phyloP scores from a whole-genome alignment of 805 yeast species.

The Zygotorulaspora chibaensis region DNA sequence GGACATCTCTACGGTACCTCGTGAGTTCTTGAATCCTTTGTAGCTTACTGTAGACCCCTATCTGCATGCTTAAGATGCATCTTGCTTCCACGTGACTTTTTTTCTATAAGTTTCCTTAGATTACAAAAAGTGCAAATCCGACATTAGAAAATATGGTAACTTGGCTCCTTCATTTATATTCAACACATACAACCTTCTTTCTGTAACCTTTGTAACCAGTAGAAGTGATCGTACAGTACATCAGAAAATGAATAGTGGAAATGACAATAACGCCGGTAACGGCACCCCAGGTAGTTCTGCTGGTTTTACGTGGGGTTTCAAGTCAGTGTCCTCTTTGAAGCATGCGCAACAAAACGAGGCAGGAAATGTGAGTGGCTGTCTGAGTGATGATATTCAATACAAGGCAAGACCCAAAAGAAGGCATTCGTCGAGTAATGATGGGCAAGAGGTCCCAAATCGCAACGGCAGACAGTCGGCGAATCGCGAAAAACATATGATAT shows the following conservation, averaged over 20 bases:
- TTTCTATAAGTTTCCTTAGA: neutral
- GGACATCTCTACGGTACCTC: no score
- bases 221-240: neutral
- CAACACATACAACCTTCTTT: no score
- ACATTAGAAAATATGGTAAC: no score
- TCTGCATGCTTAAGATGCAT: no score
- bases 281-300: slow-evolving; percentile 9
- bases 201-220: no score
- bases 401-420: slow-evolving; percentile 17
- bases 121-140: neutral
- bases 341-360: neutral
- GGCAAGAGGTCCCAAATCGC: slow-evolving; percentile 4
- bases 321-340: slow-evolving; percentile 7
- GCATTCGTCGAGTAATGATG: slow-evolving; percentile 2
- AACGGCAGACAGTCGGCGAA: slow-evolving; percentile 1
- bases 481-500: slow-evolving; percentile 6
- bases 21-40: no score
- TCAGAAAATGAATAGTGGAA: neutral
- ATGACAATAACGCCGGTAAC: neutral
- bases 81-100: neutral
- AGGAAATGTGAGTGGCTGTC: neutral
- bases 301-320: slow-evolving; percentile 17
- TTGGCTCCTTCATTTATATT: no score
- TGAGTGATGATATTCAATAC: neutral
- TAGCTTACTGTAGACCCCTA: no score